Conservation (phyloP, 148 eudicot genomes). For the Rhododendron ferrugineum region DNA sequence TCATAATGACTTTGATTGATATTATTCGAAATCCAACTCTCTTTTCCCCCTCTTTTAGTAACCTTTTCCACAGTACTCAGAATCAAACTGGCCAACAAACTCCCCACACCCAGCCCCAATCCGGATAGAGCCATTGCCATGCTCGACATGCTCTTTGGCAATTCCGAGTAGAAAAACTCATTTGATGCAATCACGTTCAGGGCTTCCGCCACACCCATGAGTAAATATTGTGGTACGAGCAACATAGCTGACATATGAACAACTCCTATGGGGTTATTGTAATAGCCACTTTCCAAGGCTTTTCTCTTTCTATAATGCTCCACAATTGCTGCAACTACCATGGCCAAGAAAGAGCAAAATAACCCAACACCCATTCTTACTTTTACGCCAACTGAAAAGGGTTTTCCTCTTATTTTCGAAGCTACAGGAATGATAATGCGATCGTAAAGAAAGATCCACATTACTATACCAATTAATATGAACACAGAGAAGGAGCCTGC, state of each 20-base stretch:
- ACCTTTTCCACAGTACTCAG: constrained; percentile 36
- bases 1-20: constrained; percentile 74
- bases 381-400: constrained; percentile 45
- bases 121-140: constrained; percentile 49
- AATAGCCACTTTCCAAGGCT: constrained; percentile 43
- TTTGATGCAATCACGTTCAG: neutral
- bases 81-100: constrained; percentile 49
- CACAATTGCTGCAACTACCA: constrained; percentile 23
- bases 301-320: constrained; percentile 46
- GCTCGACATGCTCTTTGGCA: constrained; percentile 88
- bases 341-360: constrained; percentile 20
- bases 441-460: constrained; percentile 70
- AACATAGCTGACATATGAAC: constrained; percentile 73
- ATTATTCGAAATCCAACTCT: constrained; percentile 63
- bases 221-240: constrained; percentile 44
- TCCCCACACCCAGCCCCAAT: constrained; percentile 65
- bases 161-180: constrained; percentile 77
- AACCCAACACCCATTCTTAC: constrained; percentile 76
- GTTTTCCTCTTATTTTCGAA: constrained; percentile 54
- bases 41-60: constrained; percentile 41
- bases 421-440: constrained; percentile 67
- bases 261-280: constrained; percentile 28
- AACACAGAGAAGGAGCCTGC: constrained; percentile 74
- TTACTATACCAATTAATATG: constrained; percentile 39
- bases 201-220: constrained; percentile 79